These are phyloP conservation scores for Xylaria sp. DNA, from an alignment of 2,329 filamentous ascomycete genomes.

Conservation along the genomic window DNA sequence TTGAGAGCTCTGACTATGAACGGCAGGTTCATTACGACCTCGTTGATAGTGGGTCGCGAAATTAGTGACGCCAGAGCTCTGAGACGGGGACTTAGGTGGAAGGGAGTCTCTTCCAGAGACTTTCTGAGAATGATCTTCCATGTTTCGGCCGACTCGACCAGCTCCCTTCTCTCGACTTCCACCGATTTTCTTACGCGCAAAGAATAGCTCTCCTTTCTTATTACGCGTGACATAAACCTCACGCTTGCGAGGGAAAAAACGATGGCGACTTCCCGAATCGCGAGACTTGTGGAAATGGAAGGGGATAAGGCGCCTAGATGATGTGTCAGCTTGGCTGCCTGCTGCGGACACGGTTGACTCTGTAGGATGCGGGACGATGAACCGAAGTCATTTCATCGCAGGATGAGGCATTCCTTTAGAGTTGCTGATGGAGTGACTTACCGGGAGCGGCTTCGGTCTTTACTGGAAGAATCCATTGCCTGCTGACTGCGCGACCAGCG, in stretches of 20 bases:
- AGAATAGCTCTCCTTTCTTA: slow-evolving; percentile 24
- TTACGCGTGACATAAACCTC: slow-evolving; percentile 25
- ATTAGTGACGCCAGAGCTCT: slow-evolving; percentile 17
- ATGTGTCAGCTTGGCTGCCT: slow-evolving; percentile 6
- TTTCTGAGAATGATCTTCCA: slow-evolving; percentile 26
- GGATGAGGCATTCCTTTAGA: not conserved
- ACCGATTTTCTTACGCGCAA: slow-evolving; percentile 26
- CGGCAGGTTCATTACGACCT: not conserved
- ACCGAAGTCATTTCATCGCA: not conserved
- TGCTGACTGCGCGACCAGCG: not conserved
- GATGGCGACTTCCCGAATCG: slow-evolving; percentile 11
- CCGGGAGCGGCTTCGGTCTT: slow-evolving; percentile 15
- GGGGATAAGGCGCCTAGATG: slow-evolving; percentile 17
- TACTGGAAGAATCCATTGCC: slow-evolving; percentile 15
- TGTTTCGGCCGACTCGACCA: slow-evolving; percentile 25
- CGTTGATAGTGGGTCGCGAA: slow-evolving; percentile 4
- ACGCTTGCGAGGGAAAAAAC: slow-evolving; percentile 18
- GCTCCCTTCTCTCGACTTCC: slow-evolving; percentile 25
- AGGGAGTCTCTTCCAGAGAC: slow-evolving; percentile 22
- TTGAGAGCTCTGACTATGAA: too few relatives aligned
- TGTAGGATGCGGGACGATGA: not conserved
- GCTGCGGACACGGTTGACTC: not conserved
- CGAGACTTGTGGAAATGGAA: not conserved
- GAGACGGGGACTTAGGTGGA: slow-evolving; percentile 14
- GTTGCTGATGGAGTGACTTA: slow-evolving; percentile 7